These are phyloP conservation scores for Globisporangium irregulare DNA, from an alignment of 352 stramenopile genomes.

Conservation along the genomic window DNA sequence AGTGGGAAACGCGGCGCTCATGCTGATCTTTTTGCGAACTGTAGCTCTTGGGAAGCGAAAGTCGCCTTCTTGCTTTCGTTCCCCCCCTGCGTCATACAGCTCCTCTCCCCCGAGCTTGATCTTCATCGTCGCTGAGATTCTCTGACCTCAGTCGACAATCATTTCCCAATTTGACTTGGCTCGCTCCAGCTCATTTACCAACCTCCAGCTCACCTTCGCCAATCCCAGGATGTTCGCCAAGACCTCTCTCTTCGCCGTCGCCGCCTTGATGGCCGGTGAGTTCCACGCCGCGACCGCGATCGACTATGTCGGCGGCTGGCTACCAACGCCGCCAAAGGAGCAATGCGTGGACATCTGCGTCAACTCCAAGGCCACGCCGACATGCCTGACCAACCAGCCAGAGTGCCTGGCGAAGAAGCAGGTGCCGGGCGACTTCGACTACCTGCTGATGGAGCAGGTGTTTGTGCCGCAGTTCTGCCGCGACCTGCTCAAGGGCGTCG, in stretches of 20 bases:
- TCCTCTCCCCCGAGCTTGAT: neutral
- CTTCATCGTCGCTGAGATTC: neutral
- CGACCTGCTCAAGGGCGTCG: conserved; percentile 65
- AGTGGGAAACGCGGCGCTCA: neutral
- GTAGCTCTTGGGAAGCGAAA: neutral
- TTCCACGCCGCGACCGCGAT: conserved; percentile 24
- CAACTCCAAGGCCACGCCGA: conserved; percentile 51
- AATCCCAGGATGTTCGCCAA: conserved; percentile 16
- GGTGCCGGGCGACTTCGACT: conserved; percentile 72
- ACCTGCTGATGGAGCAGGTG: conserved; percentile 73
- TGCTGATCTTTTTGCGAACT: conserved; percentile 7
- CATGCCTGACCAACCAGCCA: conserved; percentile 51
- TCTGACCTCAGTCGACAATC: neutral
- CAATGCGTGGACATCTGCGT: conserved; percentile 79
- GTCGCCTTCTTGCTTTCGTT: neutral
- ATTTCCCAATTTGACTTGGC: conserved; percentile 17
- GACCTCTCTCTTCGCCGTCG: conserved; percentile 14
- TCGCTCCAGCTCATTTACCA: conserved; percentile 11
- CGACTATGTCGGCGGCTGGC: conserved; percentile 66
- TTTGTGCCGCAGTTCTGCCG: conserved; percentile 83
- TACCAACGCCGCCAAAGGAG: conserved; percentile 36
- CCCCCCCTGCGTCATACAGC: neutral
- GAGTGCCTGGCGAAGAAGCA: conserved; percentile 62
- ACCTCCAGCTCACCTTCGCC: neutral
- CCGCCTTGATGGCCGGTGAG: conserved; percentile 16